phyloP scores from a whole-genome alignment of 768 basidiomycete genomes.

The Candolleomyces efflorescens region DNA sequence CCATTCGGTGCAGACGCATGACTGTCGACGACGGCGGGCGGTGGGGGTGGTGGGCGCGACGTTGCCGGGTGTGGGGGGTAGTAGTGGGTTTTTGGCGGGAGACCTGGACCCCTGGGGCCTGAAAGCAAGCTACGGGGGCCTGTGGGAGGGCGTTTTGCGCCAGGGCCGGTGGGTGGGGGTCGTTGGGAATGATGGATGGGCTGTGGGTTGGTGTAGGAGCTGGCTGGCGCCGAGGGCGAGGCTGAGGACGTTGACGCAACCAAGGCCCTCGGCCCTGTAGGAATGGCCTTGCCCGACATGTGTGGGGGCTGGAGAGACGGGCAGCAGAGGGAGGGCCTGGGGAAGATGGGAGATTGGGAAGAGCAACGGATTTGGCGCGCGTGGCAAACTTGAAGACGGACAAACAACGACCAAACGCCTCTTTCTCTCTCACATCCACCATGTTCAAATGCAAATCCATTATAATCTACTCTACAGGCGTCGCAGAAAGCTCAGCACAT shows the following conservation, averaged over 20 bases:
- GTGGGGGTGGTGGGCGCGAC: too few relatives aligned
- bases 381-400: constrained; percentile 21
- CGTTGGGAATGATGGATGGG: constrained; percentile 25
- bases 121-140: constrained; percentile 59
- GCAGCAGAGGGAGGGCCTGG: constrained; percentile 11
- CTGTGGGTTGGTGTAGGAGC: constrained; percentile 9
- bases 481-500: constrained; percentile 4
- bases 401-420: constrained; percentile 26
- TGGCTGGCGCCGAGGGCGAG: constrained; percentile 18
- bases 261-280: constrained; percentile 69
- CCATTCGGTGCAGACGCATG: constrained; percentile 20
- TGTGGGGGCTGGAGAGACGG: constrained; percentile 10
- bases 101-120: constrained; percentile 23
- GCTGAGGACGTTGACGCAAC: constrained; percentile 41
- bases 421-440: constrained; percentile 17
- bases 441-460: constrained; percentile 1
- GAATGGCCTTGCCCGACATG: constrained; percentile 80
- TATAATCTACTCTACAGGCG: not conserved
- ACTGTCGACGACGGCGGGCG: constrained; percentile 18
- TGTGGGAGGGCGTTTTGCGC: constrained; percentile 46
- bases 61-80: constrained; percentile 22
- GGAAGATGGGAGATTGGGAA: constrained; percentile 9
- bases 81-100: constrained; percentile 37
- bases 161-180: constrained; percentile 10
- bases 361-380: constrained; percentile 18